Base-by-base conservation (phyloP, 495 filamentous ascomycete species). In the Talaromyces thailandensis region DNA sequence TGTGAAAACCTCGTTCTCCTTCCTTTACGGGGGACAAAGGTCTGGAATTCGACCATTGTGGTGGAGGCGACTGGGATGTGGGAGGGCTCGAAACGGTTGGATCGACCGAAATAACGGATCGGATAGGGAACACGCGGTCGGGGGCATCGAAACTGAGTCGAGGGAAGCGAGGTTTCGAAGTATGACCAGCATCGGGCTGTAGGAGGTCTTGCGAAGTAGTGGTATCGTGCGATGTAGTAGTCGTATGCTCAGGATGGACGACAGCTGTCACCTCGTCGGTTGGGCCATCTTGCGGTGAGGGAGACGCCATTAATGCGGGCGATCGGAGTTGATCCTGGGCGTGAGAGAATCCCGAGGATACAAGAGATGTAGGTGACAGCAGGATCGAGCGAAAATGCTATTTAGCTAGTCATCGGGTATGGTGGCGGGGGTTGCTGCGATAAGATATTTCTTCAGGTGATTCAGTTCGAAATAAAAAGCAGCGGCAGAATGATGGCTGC, bases 121-220 rank as follows among this genome's bases (percentile, higher is more conserved):
- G 83, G n/a, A 95, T 88, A 12, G 91, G 91, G 62, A 92, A 96
- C 23, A 96, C 87, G 26, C 88, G 82, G 66, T 93, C 89, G 8
- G 78, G 72, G 18, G 70, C 69, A 48, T 75, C 75, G 26, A 76
- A 75, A 37, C 74, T 79, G 50, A 82, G 70, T 29, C 63, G 62
- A 6, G 64, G 66, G 29, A 74, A 76, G 6, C 23, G 29, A 52
- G 63, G 50, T 18, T 52, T 37, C 1, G 43, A 28, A 23, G 26
- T 14, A 21, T 48, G 43, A 21, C 24, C 21, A 18, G 25, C n/a
- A 51, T 50, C 59, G 8, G 40, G 31, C 16, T 50, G 40, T 28
- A 23, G 11, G 25, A 6, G n/a, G 6, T 55, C 51, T 55, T 61
- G 32, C 9, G 24, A 28, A 24, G 59, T 25, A 40, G 56, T 23